phyloP scores from a whole-genome alignment of 768 basidiomycete genomes.

The Candolleomyces eurysporus region DNA sequence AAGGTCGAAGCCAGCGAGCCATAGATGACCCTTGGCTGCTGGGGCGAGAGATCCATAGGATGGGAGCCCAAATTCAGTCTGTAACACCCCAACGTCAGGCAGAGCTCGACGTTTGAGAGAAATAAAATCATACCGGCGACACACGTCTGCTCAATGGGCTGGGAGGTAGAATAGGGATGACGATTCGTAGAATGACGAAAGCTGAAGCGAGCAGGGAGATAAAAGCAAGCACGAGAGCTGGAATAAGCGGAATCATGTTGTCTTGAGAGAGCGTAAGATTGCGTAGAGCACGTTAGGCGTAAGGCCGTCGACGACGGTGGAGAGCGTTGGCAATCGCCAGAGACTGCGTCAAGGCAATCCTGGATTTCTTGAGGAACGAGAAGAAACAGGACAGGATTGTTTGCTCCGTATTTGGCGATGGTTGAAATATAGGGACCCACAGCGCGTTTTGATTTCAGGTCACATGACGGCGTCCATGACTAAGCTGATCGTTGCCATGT shows the following conservation, averaged over 20 bases:
- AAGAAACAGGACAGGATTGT: conserved; percentile 21
- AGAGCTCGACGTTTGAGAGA: neutral
- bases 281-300: conserved; percentile 39
- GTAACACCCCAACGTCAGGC: conserved; percentile 19
- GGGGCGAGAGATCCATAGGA: conserved; percentile 64
- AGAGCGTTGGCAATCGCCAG: conserved; percentile 27
- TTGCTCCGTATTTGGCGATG: conserved; percentile 36
- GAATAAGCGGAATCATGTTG: conserved; percentile 66
- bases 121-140: conserved; percentile 52
- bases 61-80: conserved; percentile 78
- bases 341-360: conserved; percentile 18
- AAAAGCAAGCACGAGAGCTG: conserved; percentile 64
- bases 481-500: conserved; percentile 2
- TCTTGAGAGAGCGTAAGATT: conserved; percentile 45
- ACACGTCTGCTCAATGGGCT: conserved; percentile 72
- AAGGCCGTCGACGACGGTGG: conserved; percentile 37
- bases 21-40: conserved; percentile 69
- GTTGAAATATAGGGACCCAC: conserved; percentile 31
- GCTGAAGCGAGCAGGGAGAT: conserved; percentile 71
- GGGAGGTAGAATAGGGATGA: conserved; percentile 73
- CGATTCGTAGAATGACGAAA: conserved; percentile 73
- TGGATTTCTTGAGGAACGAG: conserved; percentile 3
- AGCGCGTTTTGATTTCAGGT: conserved; percentile 19
- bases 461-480: conserved; percentile 28
- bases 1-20: conserved; percentile 69